Percentiles rank a stretch among this genome's conserved stretches.
Evolutionary conservation across 164 flowering plant genomes (phyloP).

Genomic region (Hamamelis virginiana): DNA sequence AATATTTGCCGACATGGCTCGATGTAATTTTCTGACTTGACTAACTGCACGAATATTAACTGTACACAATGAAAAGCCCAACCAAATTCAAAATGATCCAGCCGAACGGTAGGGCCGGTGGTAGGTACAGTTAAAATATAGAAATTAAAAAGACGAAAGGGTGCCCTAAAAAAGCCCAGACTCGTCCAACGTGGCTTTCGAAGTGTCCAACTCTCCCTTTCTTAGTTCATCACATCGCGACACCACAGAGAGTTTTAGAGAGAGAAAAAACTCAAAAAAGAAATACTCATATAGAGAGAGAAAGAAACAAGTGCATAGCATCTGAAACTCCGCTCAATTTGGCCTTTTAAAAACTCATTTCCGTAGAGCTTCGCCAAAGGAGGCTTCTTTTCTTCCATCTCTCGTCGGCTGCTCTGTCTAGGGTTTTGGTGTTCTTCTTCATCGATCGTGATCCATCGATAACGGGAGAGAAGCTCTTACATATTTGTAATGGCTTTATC

Average conservation of each 20-base stretch:
- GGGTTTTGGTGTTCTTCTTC: constrained; percentile 3
- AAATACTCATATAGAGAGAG: constrained; percentile 1
- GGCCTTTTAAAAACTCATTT: neutral
- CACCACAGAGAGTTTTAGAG: no score
- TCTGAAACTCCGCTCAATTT: constrained; percentile 10
- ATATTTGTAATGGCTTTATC: constrained; percentile 30
- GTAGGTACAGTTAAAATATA: neutral
- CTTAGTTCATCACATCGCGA: no score
- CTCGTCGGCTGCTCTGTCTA: neutral
- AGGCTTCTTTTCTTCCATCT: neutral
- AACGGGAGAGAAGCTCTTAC: neutral
- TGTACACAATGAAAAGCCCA: no score
- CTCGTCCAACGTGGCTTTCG: constrained; percentile 20
- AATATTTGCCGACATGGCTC: no score
- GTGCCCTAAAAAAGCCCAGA: neutral
- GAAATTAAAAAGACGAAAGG: neutral
- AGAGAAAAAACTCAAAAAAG: no score
- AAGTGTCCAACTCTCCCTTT: neutral
- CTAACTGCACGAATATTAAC: no score
- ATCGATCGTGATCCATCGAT: no score
- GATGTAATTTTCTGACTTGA: no score
- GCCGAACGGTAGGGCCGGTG: constrained; percentile 14
- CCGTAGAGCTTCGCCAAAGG: neutral
- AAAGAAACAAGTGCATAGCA: neutral
- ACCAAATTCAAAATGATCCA: no score